Percentiles rank a stretch among this genome's conserved stretches.
Evolutionary conservation across 257 asterid species (phyloP).

Genomic region (Capsicum pubescens): DNA sequence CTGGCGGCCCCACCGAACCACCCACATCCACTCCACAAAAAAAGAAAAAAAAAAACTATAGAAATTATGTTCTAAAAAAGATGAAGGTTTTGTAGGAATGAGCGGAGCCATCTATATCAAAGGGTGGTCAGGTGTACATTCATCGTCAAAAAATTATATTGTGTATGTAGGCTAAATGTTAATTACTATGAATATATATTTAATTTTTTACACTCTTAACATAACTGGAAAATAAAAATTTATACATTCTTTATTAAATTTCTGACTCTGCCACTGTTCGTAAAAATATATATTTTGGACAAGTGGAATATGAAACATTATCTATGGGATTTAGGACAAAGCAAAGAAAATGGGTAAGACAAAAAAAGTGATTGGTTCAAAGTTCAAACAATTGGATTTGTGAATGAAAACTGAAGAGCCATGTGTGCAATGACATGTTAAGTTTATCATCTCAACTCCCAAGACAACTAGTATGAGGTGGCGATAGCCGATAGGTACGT

Average conservation of each 20-base stretch:
- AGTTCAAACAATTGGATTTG: slow-evolving; percentile 19
- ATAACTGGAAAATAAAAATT: no score
- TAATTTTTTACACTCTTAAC: no score
- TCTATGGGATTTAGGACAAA: background rate
- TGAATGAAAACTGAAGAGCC: slow-evolving; percentile 12
- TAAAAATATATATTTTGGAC: background rate
- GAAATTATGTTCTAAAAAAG: background rate
- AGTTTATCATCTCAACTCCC: background rate
- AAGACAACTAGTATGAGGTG: background rate
- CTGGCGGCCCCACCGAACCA: no score
- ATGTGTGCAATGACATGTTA: slow-evolving; percentile 25
- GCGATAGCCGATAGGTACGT: background rate
- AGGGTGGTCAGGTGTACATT: no score
- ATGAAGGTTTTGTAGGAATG: background rate
- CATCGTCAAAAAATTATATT: no score
- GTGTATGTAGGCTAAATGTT: no score
- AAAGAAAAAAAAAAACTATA: background rate
- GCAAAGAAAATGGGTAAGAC: background rate
- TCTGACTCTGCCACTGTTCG: no score
- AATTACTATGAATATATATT: no score
- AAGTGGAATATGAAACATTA: slow-evolving; percentile 24
- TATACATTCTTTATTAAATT: no score
- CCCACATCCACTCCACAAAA: no score
- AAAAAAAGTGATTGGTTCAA: slow-evolving; percentile 29
- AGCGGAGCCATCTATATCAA: no score